These are phyloP conservation scores for Neoboletus subvelutipes DNA, from an alignment of 768 basidiomycete genomes.

Conservation along the genomic window DNA sequence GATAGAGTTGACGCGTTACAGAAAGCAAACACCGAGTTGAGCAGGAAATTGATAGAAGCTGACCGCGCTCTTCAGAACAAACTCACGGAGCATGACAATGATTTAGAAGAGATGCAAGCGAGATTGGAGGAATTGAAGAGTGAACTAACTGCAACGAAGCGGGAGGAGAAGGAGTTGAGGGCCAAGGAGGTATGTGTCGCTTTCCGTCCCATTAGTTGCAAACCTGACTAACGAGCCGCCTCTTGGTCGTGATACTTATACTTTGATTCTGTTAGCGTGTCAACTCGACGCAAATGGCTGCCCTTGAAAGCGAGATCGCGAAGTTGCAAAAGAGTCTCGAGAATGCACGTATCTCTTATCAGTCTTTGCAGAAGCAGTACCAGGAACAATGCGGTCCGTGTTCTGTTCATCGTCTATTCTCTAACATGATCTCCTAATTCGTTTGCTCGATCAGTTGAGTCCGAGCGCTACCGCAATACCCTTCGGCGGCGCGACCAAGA, in stretches of 20 bases:
- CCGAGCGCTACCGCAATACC: conserved; percentile 75
- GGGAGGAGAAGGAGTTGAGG: conserved; percentile 91
- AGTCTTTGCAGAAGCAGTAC: conserved; percentile 82
- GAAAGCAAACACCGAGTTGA: conserved; percentile 72
- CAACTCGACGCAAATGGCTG: conserved; percentile 62
- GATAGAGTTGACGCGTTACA: conserved; percentile 74
- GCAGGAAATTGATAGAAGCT: conserved; percentile 69
- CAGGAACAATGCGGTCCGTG: conserved; percentile 80
- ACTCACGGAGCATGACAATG: conserved; percentile 75
- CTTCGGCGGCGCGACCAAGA: conserved; percentile 75
- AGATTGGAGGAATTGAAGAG: conserved; percentile 73
- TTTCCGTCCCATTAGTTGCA: conserved; percentile 4
- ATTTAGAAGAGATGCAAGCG: conserved; percentile 76
- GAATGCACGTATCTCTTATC: conserved; percentile 66
- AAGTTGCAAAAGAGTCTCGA: conserved; percentile 77
- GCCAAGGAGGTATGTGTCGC: conserved; percentile 68
- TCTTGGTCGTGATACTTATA: conserved; percentile 4
- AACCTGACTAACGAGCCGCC: background rate
- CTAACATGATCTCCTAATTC: background rate
- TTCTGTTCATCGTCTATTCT: background rate
- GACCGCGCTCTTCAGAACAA: conserved; percentile 67
- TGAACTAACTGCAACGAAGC: conserved; percentile 77
- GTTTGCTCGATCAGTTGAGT: conserved; percentile 48
- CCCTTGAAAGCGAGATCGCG: conserved; percentile 75
- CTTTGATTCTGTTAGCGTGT: conserved; percentile 45